A percentile compares a stretch with the other conserved stretches of the same genome.
phyloP scores from a whole-genome alignment of 2,329 filamentous ascomycete species.

The Eurotiales sp. region DNA sequence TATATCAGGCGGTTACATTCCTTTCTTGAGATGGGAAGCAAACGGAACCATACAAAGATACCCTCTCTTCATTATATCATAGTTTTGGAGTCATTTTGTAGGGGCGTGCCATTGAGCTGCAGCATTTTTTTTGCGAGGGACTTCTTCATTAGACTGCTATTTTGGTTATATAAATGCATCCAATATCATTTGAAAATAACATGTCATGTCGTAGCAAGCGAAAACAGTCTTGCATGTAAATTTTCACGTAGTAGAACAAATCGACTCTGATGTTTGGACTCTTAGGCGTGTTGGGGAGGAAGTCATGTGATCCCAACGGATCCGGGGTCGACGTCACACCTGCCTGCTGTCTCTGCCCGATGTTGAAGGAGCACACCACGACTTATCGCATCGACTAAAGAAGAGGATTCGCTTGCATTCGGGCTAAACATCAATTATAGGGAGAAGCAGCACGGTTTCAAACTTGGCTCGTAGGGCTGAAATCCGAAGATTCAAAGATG shows the following conservation, averaged over 20 bases:
- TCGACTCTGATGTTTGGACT: too few relatives aligned
- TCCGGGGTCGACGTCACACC: too few relatives aligned
- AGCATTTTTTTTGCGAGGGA: not conserved
- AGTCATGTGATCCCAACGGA: too few relatives aligned
- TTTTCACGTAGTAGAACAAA: too few relatives aligned
- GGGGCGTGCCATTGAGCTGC: not conserved
- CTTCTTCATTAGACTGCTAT: not conserved
- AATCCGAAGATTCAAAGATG: too few relatives aligned
- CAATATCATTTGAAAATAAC: not conserved
- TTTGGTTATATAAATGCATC: not conserved
- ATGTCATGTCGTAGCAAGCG: not conserved
- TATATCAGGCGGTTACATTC: slow-evolving; percentile 25
- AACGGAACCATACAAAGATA: slow-evolving; percentile 15
- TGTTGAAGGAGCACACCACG: too few relatives aligned
- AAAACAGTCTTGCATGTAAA: not conserved
- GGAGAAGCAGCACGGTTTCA: too few relatives aligned
- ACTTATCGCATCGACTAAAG: not conserved
- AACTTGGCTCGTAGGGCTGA: too few relatives aligned
- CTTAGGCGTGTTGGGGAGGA: too few relatives aligned
- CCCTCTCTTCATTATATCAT: slow-evolving; percentile 12
- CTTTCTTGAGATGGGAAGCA: slow-evolving; percentile 12
- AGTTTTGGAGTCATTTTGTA: not conserved
- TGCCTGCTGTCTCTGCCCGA: too few relatives aligned
- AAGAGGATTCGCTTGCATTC: not conserved
- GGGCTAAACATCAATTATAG: too few relatives aligned